phyloP scores from a whole-genome alignment of 176 grass and related monocot species.

The Chrysopogon serrulatus region DNA sequence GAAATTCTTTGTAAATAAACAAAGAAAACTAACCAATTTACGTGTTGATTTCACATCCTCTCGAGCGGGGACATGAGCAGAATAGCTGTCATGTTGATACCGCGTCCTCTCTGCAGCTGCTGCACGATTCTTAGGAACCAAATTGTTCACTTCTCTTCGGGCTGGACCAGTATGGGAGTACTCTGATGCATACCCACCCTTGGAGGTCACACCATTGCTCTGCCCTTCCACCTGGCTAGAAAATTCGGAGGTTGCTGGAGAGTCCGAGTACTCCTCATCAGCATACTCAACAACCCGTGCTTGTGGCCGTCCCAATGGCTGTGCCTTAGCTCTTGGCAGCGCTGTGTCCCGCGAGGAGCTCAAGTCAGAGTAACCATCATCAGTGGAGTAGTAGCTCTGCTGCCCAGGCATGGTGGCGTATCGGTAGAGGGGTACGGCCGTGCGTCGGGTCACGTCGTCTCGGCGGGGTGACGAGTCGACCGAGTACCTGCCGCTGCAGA shows the following conservation, averaged over 20 bases:
- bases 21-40: constrained; percentile 25
- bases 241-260: constrained; percentile 76
- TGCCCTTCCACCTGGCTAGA: constrained; percentile 39
- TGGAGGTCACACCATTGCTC: constrained; percentile 35
- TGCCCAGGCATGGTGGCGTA: constrained; percentile 33
- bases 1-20: not conserved
- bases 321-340: constrained; percentile 42
- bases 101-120: not conserved
- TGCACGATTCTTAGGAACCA: constrained; percentile 26
- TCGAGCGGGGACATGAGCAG: constrained; percentile 33
- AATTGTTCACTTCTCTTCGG: constrained; percentile 31
- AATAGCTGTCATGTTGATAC: not conserved
- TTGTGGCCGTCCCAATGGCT: constrained; percentile 32
- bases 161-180: constrained; percentile 46
- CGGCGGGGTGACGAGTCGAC: constrained; percentile 67
- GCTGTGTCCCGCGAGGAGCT: constrained; percentile 84
- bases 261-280: constrained; percentile 75
- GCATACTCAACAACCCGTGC: constrained; percentile 41
- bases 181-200: constrained; percentile 48
- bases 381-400: constrained; percentile 75
- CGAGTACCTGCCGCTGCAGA: constrained; percentile 62
- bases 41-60: constrained; percentile 24
- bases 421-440: constrained; percentile 30
- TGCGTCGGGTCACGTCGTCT: constrained; percentile 17
- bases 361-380: constrained; percentile 86